These are phyloP conservation scores for Phytomonas sp. DNA, from an alignment of 208 protist species.

Conservation along the genomic window DNA sequence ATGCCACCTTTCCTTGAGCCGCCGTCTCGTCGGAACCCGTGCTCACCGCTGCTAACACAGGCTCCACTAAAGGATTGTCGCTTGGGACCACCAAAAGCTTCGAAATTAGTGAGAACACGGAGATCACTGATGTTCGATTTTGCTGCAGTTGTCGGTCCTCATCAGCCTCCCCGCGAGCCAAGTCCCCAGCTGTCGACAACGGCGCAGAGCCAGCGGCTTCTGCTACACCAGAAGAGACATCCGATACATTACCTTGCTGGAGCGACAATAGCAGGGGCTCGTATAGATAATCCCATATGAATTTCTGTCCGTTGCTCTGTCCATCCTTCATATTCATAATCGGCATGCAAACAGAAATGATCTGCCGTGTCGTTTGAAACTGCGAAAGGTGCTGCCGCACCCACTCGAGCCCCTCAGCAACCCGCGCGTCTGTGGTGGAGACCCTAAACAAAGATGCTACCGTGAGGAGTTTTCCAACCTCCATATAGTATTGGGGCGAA, in stretches of 20 bases:
- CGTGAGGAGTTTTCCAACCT: slow-evolving; percentile 71
- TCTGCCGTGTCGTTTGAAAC: slow-evolving; percentile 42
- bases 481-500: slow-evolving; percentile 36
- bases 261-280: slow-evolving; percentile 32
- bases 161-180: not conserved
- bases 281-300: slow-evolving; percentile 44
- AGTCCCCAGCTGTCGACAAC: not conserved
- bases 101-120: slow-evolving; percentile 48
- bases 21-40: not conserved
- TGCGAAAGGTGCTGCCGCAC: slow-evolving; percentile 19
- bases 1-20: not conserved
- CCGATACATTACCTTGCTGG: slow-evolving; percentile 7
- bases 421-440: slow-evolving; percentile 37
- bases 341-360: slow-evolving; percentile 75
- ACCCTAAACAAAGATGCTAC: slow-evolving; percentile 57
- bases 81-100: slow-evolving; percentile 19
- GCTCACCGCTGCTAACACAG: not conserved
- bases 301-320: slow-evolving; percentile 24
- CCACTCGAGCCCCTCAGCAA: slow-evolving; percentile 62
- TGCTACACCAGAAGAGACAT: slow-evolving; percentile 1
- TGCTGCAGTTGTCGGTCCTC: slow-evolving; percentile 20
- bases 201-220: not conserved
- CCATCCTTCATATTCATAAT: slow-evolving; percentile 62
- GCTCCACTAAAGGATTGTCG: not conserved
- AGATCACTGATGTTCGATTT: slow-evolving; percentile 35